Evolutionary conservation across 2,329 filamentous ascomycete species (phyloP).

Genomic region (Erysiphe pulchra): DNA sequence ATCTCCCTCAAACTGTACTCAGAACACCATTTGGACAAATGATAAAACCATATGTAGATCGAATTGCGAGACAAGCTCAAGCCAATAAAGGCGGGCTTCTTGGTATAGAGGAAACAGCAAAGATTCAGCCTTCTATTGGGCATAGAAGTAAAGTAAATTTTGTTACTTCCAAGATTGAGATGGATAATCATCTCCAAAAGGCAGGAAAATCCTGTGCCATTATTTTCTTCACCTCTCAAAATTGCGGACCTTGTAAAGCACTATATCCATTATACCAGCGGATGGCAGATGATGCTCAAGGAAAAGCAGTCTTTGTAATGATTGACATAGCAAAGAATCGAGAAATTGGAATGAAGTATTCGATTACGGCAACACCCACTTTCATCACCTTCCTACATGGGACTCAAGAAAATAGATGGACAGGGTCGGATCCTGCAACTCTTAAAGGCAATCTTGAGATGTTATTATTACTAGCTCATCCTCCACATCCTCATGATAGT

Average conservation of each 20-base stretch:
- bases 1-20: conserved; percentile 63
- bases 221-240: conserved; percentile 80
- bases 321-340: conserved; percentile 48
- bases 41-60: conserved; percentile 52
- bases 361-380: conserved; percentile 56
- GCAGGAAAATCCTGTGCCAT: conserved; percentile 46
- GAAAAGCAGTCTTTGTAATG: conserved; percentile 50
- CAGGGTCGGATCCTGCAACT: conserved; percentile 41
- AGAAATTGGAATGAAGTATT: conserved; percentile 36
- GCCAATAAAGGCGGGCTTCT: conserved; percentile 18
- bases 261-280: conserved; percentile 64
- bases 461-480: conserved; percentile 48
- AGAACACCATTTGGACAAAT: conserved; percentile 73
- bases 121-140: conserved; percentile 5
- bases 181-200: conserved; percentile 31
- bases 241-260: conserved; percentile 60
- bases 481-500: conserved; percentile 48
- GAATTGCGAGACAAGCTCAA: conserved; percentile 31
- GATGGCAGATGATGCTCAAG: conserved; percentile 45
- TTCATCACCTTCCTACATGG: conserved; percentile 69
- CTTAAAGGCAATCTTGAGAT: conserved; percentile 48
- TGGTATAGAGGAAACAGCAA: conserved; percentile 7
- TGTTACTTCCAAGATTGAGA: conserved; percentile 28
- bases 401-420: conserved; percentile 54
- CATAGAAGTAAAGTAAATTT: conserved; percentile 28